Conservation (phyloP, 345 rosid genomes). For the Adansonia digitata region DNA sequence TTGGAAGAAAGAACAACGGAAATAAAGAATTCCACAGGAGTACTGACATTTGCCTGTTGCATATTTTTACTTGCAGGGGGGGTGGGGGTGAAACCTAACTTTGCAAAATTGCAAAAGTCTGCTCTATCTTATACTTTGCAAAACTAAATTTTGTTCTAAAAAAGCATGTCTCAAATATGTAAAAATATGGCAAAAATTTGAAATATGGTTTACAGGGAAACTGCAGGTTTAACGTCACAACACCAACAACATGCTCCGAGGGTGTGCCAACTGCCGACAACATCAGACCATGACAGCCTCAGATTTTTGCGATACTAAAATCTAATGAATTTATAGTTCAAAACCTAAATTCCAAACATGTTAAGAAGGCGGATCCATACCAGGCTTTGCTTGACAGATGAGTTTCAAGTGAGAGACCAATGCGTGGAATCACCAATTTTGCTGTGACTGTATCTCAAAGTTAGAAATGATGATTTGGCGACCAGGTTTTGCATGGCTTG, state of each 20-base stretch:
- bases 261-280: too few species aligned
- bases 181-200: background rate
- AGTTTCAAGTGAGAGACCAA: constrained; percentile 31
- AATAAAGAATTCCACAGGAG: too few species aligned
- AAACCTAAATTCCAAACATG: constrained; percentile 32
- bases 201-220: constrained; percentile 10
- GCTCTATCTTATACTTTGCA: too few species aligned
- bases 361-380: constrained; percentile 35
- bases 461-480: too few species aligned
- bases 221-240: constrained; percentile 39
- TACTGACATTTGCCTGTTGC: too few species aligned
- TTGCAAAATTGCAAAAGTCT: too few species aligned
- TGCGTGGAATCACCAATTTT: constrained; percentile 37
- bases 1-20: too few species aligned
- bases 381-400: constrained; percentile 44
- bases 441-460: too few species aligned
- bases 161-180: background rate
- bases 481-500: too few species aligned
- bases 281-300: constrained; percentile 33
- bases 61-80: background rate
- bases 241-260: constrained; percentile 47
- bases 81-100: too few species aligned
- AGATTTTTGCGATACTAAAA: constrained; percentile 40
- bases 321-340: constrained; percentile 35
- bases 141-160: background rate